Conservation (phyloP, 495 filamentous ascomycete species). For the Rhypophila decipiens region DNA sequence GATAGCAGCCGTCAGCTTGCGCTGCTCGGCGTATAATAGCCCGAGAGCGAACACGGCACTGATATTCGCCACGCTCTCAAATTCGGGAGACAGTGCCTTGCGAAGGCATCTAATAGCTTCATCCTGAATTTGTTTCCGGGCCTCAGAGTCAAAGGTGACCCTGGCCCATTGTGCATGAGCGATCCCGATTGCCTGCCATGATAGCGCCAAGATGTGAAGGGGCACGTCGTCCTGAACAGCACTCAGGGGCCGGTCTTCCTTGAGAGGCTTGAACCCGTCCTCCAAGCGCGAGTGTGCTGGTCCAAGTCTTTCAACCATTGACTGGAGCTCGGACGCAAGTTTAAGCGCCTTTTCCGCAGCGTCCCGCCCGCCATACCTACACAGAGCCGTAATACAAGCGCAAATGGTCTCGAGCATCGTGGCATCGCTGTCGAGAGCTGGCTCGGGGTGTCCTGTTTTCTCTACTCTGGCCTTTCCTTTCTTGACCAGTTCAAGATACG, state of each 20-base stretch:
- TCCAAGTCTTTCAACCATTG: conserved; percentile 44
- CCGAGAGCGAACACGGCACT: conserved; percentile 75
- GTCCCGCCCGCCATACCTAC: conserved; percentile 65
- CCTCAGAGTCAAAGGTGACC: conserved; percentile 64
- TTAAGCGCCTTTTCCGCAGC: conserved; percentile 71
- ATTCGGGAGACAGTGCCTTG: conserved; percentile 59
- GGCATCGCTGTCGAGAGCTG: conserved; percentile 69
- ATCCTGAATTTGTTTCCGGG: conserved; percentile 60
- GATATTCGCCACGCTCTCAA: conserved; percentile 53
- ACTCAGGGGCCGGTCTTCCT: conserved; percentile 9
- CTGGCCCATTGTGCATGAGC: conserved; percentile 80
- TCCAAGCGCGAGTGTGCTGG: conserved; percentile 21
- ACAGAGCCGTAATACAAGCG: conserved; percentile 73
- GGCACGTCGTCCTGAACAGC: conserved; percentile 30
- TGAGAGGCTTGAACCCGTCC: conserved; percentile 19
- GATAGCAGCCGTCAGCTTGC: conserved; percentile 70
- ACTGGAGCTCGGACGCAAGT: conserved; percentile 58
- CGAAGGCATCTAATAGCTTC: conserved; percentile 69
- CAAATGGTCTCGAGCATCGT: conserved; percentile 67
- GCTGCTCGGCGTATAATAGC: conserved; percentile 69
- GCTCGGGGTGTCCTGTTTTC: conserved; percentile 66
- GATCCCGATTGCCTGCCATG: conserved; percentile 77
- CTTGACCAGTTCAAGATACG: conserved; percentile 79
- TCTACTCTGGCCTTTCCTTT: conserved; percentile 72
- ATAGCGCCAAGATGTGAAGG: conserved; percentile 50